phyloP scores from a whole-genome alignment of 2,329 filamentous ascomycete genomes.

The Fusarium sp. region DNA sequence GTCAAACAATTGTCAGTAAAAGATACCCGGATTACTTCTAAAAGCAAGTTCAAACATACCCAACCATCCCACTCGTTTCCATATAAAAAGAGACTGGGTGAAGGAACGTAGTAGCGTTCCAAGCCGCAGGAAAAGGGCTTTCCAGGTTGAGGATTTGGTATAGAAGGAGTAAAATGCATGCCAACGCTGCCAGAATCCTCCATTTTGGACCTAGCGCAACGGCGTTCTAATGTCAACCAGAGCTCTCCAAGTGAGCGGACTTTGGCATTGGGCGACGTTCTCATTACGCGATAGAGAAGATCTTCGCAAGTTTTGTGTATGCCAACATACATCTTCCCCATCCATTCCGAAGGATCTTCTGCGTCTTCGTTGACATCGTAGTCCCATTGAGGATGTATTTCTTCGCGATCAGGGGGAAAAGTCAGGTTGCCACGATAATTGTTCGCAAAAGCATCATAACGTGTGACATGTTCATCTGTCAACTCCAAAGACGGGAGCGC shows the following conservation, averaged over 20 bases:
- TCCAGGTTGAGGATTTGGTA: not conserved
- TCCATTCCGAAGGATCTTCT: not conserved
- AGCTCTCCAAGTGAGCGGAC: not conserved
- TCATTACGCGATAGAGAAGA: not conserved
- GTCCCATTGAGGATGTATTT: not conserved
- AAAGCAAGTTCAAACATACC: not conserved
- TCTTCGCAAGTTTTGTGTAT: constrained; percentile 10
- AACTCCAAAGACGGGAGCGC: not conserved
- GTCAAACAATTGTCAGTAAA: not conserved
- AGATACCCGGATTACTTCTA: accelerated
- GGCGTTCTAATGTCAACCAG: constrained; percentile 13
- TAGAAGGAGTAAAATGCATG: not conserved
- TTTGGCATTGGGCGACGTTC: not conserved
- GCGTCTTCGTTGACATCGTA: not conserved
- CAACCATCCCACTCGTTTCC: constrained; percentile 4
- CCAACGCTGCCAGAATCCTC: not conserved
- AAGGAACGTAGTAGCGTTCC: constrained; percentile 6
- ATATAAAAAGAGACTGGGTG: not conserved
- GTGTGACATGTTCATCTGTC: not conserved
- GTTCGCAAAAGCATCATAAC: not conserved
- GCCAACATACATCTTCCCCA: not conserved
- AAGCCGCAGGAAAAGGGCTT: not conserved
- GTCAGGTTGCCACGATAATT: not conserved
- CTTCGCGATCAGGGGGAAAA: not conserved
- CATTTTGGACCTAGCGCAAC: not conserved